Base-by-base conservation (phyloP, 2,329 filamentous ascomycete genomes). In the Thielaviopsis ethacetica region DNA sequence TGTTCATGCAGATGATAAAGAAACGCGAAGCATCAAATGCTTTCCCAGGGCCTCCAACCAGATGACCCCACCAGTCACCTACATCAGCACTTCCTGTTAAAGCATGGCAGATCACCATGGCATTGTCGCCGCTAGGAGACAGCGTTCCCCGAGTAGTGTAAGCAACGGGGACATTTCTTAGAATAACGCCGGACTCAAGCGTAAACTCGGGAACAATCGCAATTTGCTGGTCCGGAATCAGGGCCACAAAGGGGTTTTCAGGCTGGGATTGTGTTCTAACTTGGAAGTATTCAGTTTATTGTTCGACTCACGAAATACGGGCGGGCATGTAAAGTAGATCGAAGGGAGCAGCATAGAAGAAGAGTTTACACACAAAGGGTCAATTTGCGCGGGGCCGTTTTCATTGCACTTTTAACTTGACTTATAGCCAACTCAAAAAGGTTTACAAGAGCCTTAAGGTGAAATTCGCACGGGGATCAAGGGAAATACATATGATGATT, bases 171-270 rank as follows among this genome's bases (percentile, higher is more conserved):
- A 85, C 76, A 80, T 97, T 93, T 65, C 79, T 74, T 21, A 98
- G 78, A 0, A 81, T 85, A 24, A 86, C 88, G 54, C 93, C 93
- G 1, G 91, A 97, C 71, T 98, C 93, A 64, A 98, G 86, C 9
- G 86, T 90, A 70, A 96, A 95, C 26, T 84, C 84, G 1, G 93
- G 91, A 59, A 98, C 81, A 62, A 93, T 81, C 60, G 86, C 89
- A 67, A 95, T 86, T 58, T 85, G 79, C 73, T 97, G 93, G 66
- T 95, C 85, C 57, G 89, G 85, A 57, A 98, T 95, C 67, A 97
- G 78, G 63, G 78, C 73, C 62, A 88, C 82, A 70, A 91, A 97
- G 30, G 91, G 91, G 73, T 97, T 98, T 74, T 96, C 91, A 67
- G 87, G 83, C 71, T 96, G 89, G 59, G 80, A 74, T 63, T 71